phyloP scores from a whole-genome alignment of 1,284 basidiomycete genomes.

The Ceratobasidium theobromae region DNA sequence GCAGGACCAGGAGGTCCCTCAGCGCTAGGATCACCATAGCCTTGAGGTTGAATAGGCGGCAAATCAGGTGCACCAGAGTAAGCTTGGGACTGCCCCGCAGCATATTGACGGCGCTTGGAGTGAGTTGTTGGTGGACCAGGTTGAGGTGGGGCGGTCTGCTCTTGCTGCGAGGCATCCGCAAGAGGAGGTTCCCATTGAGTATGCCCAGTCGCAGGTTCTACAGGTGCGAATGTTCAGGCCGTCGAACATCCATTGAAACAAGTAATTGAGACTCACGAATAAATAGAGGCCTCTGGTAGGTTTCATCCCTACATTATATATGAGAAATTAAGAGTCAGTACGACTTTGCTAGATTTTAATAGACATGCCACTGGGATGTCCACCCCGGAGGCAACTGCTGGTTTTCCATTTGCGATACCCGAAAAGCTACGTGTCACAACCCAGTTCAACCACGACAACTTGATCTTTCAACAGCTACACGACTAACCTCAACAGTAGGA shows the following conservation, averaged over 20 bases:
- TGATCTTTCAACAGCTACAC: no score
- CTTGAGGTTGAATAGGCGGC: conserved; percentile 37
- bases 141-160: conserved; percentile 18
- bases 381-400: conserved; percentile 79
- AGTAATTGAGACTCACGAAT: conserved; percentile 55
- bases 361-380: conserved; percentile 76
- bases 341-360: neutral
- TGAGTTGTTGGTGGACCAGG: conserved; percentile 39
- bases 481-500: no score
- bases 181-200: conserved; percentile 69
- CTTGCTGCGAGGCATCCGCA: conserved; percentile 33
- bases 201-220: conserved; percentile 58
- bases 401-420: neutral
- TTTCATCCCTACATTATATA: conserved; percentile 65
- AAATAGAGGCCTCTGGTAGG: conserved; percentile 81
- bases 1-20: conserved; percentile 36
- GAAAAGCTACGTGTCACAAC: conserved; percentile 24
- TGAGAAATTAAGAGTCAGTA: neutral
- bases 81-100: conserved; percentile 82
- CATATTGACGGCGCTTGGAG: conserved; percentile 83
- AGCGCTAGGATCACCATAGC: conserved; percentile 16
- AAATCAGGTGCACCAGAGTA: conserved; percentile 61
- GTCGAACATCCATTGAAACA: neutral
- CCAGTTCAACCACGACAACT: neutral
- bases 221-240: neutral